Evolutionary conservation across 1,139 yeast genomes (phyloP).

Genomic region (Taphrina deformans): DNA sequence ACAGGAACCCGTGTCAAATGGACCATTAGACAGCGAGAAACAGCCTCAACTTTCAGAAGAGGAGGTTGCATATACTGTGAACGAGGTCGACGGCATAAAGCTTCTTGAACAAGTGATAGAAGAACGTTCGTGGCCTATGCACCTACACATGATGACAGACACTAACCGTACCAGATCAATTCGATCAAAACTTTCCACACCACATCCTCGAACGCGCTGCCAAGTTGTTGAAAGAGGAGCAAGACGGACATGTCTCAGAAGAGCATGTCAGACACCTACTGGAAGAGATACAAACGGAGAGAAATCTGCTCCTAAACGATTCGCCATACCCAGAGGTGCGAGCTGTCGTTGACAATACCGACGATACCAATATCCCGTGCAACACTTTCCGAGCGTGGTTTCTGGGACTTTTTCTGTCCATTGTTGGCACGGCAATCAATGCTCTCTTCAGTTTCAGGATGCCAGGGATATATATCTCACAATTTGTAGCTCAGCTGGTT

Average conservation of each 20-base stretch:
- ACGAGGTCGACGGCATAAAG: neutral
- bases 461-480: constrained; percentile 57
- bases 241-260: neutral
- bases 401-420: constrained; percentile 56
- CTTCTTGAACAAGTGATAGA: neutral
- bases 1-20: neutral
- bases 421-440: constrained; percentile 62
- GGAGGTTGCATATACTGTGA: neutral
- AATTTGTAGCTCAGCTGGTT: constrained; percentile 58
- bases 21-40: neutral
- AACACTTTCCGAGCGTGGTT: constrained; percentile 61
- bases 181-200: neutral
- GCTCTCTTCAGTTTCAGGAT: constrained; percentile 60
- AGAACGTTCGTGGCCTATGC: neutral
- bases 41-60: neutral
- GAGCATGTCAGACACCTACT: neutral
- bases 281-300: neutral
- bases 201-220: constrained; percentile 6
- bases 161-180: neutral
- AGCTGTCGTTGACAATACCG: constrained; percentile 65
- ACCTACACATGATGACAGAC: neutral
- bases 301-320: neutral
- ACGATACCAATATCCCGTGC: constrained; percentile 58
- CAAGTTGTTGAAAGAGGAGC: neutral
- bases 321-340: constrained; percentile 53